Conservation (phyloP, 257 asterid genomes). For the Jaltomata sinuosa region DNA sequence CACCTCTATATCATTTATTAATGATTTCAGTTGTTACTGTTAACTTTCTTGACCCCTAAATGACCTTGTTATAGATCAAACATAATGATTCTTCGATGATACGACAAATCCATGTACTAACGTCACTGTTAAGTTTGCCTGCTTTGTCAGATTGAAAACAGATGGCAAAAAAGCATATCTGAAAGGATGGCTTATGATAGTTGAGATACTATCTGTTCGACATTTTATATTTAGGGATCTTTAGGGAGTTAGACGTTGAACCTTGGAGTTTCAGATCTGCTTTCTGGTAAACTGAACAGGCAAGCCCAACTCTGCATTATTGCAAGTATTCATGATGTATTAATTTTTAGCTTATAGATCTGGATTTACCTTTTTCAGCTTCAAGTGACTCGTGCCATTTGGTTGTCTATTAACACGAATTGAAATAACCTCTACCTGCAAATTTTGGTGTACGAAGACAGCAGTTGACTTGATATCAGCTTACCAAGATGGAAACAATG, state of each 20-base stretch:
- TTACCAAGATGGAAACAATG: not conserved
- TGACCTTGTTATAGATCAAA: not conserved
- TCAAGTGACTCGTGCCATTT: not conserved
- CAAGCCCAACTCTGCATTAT: not conserved
- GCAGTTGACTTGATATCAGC: not conserved
- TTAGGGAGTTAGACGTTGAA: not conserved
- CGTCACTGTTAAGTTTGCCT: not conserved
- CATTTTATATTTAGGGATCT: not conserved
- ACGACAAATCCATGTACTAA: not conserved
- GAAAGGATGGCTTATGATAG: not conserved
- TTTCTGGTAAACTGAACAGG: not conserved
- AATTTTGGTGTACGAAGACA: not conserved
- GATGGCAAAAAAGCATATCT: not conserved
- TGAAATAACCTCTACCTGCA: not conserved
- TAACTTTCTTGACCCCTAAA: not conserved
- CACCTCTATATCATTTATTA: not conserved
- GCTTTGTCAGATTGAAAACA: not conserved
- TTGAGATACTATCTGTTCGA: not conserved
- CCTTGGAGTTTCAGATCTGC: not conserved
- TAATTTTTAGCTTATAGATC: not conserved
- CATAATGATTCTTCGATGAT: not conserved
- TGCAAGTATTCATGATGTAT: not conserved
- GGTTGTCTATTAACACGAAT: not conserved
- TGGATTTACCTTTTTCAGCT: not conserved
- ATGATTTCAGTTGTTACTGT: not conserved